Conservation (phyloP, 371 early-diverging fungal genomes). For the Mortierella sp. region DNA sequence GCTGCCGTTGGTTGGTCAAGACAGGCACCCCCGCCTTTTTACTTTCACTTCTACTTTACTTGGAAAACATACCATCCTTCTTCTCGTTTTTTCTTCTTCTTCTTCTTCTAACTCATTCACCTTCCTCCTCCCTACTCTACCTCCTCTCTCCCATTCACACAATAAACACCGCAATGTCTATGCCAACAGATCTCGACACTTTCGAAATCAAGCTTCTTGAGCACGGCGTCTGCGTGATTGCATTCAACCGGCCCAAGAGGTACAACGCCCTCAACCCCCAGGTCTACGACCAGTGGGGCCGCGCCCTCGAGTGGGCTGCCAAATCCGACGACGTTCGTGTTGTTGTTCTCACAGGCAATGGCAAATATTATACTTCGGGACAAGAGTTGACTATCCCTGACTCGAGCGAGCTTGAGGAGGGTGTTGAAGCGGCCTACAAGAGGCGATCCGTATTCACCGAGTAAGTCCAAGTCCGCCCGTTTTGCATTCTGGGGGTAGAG, state of each 20-base stretch:
- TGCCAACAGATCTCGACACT: constrained; percentile 64
- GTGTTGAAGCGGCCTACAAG: constrained; percentile 24
- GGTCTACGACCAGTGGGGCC: constrained; percentile 76
- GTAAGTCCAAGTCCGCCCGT: constrained; percentile 28
- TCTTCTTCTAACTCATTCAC: background rate
- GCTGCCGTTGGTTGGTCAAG: constrained; percentile 1
- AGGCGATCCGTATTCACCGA: constrained; percentile 38
- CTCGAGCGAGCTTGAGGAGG: constrained; percentile 49
- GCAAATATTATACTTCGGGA: constrained; percentile 78
- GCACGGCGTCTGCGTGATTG: constrained; percentile 74
- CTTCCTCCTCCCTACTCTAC: background rate
- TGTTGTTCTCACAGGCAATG: constrained; percentile 75
- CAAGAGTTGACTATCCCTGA: constrained; percentile 67
- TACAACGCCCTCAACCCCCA: constrained; percentile 76
- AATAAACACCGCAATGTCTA: constrained; percentile 23
- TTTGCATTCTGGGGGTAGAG: background rate
- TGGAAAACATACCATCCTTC: background rate
- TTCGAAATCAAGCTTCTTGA: constrained; percentile 65
- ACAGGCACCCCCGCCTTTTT: background rate
- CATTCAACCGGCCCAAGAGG: constrained; percentile 75
- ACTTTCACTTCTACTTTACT: background rate
- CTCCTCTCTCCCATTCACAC: background rate
- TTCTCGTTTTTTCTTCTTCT: background rate
- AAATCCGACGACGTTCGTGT: constrained; percentile 67
- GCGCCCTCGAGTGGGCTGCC: constrained; percentile 71